Evolutionary conservation across 805 yeast genomes (phyloP), one percentile per base, ranked within the genome.

Genomic region (Ogataea populi-albae): DNA sequence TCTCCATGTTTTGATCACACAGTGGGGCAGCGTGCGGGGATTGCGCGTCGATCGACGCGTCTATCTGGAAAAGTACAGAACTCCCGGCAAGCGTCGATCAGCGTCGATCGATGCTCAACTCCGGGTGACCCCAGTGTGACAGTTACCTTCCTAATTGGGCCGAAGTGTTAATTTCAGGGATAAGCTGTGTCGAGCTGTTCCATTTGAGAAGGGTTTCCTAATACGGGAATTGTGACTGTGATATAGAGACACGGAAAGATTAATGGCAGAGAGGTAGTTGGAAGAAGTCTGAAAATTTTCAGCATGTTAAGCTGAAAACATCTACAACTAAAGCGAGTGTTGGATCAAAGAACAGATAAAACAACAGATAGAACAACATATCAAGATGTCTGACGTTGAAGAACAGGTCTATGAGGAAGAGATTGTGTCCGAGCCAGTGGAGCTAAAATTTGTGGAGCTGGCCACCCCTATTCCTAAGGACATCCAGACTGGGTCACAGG

Each of bases 381-480:
- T 35, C 62, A 80, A 61, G 62, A 85, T 85, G 94, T 83, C 94
- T 77, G 91, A 83, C 81, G 86, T 75, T 66, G 84, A 79, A 77
- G 77, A 73, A 66, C 78, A 73, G 66, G 78, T 71, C 41, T 65
- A 62, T 41, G 56, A 50, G 47, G 86, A 81, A 71, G 79, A 73
- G 59, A 85, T 82, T 68, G 85, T 84, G 68, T 82, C 84, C 68
- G 94, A 86, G 75, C 84, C 83, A 68, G 79, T 73, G 58, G 83
- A 76, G 71, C 76, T 83, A 62, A 79, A 80, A 71, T 73, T 77
- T 54, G 86, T 80, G 63, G 86, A 79, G 66, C 80, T 86, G 70
- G 96, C 96, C 68, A 89, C 98, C 60, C 77, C 91, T 63, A 88
- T 93, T 68, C 98, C 98, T 73, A 87, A 82, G 69, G 97, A 87